Base-by-base conservation (phyloP, 2,329 filamentous ascomycete species). In the Raffaelea albimanens region DNA sequence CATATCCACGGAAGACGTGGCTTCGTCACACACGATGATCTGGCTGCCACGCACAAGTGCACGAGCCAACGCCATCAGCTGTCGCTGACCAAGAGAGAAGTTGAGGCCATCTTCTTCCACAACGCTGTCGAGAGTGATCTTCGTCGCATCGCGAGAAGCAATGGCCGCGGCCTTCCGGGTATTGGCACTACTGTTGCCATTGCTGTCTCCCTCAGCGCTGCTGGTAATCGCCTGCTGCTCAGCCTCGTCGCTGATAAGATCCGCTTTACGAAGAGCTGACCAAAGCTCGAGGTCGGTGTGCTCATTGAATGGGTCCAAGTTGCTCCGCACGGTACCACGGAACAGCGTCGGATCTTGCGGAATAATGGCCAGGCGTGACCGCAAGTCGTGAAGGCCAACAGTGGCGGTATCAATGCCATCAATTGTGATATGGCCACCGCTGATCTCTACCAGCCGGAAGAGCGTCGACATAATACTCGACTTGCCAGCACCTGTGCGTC, bases 21-120 rank as follows among this genome's bases (percentile, higher is more conserved):
- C 93, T 66, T 98, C 93, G 69, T 98, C 93, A 65, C 91, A 96
- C 44, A 98, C 83, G 57, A 97, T 96, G 66, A 97, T 96, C 57
- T 85, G 87, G 1, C 83, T 85, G 40, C 83, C 81, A 34, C 91
- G 82, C 4, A 97, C 91, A 2, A 98, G 78, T 0, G 93, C 93
- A 1, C 93, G 82, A 0, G 90, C 90, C 1, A 98, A 75, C 1
- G 93, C 93, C 85, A 97, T 95, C 43, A 97, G 78, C 65, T 97
- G 93, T 3, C 93, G 81, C 67, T 97, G 91, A 7, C 91, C 91
- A 10, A 97, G 82, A 0, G 88, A 95, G 71, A 95, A 96, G 66
- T 97, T 97, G 52, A 95, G 75, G 0, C 93, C 93, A 67, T 96
- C 91, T 61, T 97, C 93, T 57, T 96, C 89, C 2, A 97, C 91